These are phyloP conservation scores for Hypomontagnella submonticulosa DNA, from an alignment of 495 filamentous ascomycete species.

Conservation along the genomic window DNA sequence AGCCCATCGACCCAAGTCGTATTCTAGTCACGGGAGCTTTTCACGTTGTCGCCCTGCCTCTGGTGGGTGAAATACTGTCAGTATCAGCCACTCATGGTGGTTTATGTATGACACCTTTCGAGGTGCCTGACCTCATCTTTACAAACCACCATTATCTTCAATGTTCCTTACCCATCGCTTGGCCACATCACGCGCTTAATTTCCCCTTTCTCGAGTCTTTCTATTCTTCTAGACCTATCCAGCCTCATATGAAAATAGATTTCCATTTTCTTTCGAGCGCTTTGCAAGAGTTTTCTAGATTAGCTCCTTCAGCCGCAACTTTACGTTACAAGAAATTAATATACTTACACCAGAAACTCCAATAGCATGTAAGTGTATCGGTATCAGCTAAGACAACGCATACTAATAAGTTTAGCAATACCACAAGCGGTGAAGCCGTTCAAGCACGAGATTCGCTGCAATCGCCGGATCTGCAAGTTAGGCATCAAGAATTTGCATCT, in stretches of 20 bases:
- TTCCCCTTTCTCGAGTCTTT: too few species aligned
- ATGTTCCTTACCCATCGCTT: too few species aligned
- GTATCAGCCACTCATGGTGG: too few species aligned
- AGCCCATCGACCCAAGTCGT: background rate
- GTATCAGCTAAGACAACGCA: background rate
- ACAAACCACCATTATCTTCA: too few species aligned
- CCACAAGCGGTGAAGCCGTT: background rate
- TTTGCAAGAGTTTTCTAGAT: background rate
- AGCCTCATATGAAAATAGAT: too few species aligned
- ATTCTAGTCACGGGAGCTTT: constrained; percentile 16
- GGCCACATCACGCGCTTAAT: too few species aligned
- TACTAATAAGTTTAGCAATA: constrained; percentile 4
- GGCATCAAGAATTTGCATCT: too few species aligned
- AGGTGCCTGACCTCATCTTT: too few species aligned
- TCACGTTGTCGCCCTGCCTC: constrained; percentile 4
- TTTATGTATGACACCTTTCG: too few species aligned
- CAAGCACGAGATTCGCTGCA: background rate
- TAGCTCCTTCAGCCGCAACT: background rate
- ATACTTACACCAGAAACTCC: background rate
- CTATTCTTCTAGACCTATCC: too few species aligned
- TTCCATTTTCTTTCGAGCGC: too few species aligned
- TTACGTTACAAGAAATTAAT: background rate
- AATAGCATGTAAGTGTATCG: constrained; percentile 3
- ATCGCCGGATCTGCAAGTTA: too few species aligned
- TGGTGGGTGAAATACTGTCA: background rate